Percentiles rank a stretch among this genome's conserved stretches.
Evolutionary conservation across 208 protist species (phyloP).

Genomic region (Trichomonas vaginalis): DNA sequence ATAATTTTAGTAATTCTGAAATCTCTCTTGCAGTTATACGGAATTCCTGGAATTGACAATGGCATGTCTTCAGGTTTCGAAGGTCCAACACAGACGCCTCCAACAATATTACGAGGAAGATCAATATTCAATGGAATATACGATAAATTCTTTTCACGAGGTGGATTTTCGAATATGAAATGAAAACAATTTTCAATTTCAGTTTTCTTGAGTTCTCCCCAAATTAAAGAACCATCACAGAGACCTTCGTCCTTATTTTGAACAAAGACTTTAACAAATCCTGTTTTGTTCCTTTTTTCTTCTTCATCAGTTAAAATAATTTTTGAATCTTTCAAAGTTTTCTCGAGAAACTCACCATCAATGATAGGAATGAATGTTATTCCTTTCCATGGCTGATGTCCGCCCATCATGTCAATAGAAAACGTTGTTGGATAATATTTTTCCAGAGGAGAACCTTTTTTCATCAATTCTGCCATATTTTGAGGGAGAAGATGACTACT

Average conservation of each 20-base stretch:
- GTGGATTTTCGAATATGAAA: neutral
- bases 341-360: constrained; percentile 43
- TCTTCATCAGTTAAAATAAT: neutral
- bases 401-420: constrained; percentile 77
- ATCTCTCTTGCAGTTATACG: neutral
- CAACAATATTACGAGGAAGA: neutral
- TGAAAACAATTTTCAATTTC: neutral
- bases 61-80: neutral
- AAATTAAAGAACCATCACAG: neutral
- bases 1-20: neutral
- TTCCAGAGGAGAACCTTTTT: constrained; percentile 61
- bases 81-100: neutral
- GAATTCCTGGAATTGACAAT: neutral
- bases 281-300: neutral
- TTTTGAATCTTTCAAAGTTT: neutral
- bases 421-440: constrained; percentile 89
- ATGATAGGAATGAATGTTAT: constrained; percentile 68
- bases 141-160: neutral
- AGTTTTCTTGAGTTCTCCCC: neutral
- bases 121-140: neutral
- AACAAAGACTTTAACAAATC: neutral
- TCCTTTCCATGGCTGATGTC: constrained; percentile 48
- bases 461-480: constrained; percentile 15
- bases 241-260: neutral
- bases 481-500: constrained; percentile 7